Base-by-base conservation (phyloP, 1,284 basidiomycete species). In the Microbotryum silenes-acaulis region DNA sequence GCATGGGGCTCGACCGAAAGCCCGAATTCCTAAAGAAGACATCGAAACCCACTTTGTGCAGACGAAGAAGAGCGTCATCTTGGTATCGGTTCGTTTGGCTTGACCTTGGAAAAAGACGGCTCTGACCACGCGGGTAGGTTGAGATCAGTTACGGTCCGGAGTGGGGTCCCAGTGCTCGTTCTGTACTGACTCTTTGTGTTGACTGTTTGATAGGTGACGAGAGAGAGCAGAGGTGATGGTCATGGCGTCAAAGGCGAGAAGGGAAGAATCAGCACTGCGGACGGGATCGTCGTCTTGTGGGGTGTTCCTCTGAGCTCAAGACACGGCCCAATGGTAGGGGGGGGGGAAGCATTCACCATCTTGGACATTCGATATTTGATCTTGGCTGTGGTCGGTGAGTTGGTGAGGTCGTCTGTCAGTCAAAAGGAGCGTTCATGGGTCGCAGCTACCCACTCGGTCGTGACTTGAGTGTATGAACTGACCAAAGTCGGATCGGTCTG, bases 31-130 rank as follows among this genome's bases (percentile, higher is more conserved):
- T 2, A 16, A 12, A 16, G 64, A 87, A 78, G 70, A 87, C 86
- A 75, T 12, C 16, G 37, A 42, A 5, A 18, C 37, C 16, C 89
- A 96, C 73, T 86, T 85, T n/a, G 84, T 83, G 74, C 91, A 96
- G 52, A 90, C 88, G 75, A 86, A 94, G 79, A 94, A 96, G 2
- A 94, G 81, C 48, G 89, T 90, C 91, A 91, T 91, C 4, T 86
- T 81, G 1, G 87, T 94, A 72, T 92, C 89, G 71, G 88, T 89
- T 57, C 91, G 85, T 74, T 92, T 91, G 18, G 89, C 93, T 75
- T 96, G 91, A 77, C 94, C 91, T 77, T 94, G 91, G 76, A 87
- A 96, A 74, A 88, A 85, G 18, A 96, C 91, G 54, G 89, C 84
- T 72, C 91, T 93, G 71, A n/a, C 7, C 12, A n/a, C 16, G 6